Conservation (phyloP, 306 rosid species). For the Gynostemma pentaphyllum region DNA sequence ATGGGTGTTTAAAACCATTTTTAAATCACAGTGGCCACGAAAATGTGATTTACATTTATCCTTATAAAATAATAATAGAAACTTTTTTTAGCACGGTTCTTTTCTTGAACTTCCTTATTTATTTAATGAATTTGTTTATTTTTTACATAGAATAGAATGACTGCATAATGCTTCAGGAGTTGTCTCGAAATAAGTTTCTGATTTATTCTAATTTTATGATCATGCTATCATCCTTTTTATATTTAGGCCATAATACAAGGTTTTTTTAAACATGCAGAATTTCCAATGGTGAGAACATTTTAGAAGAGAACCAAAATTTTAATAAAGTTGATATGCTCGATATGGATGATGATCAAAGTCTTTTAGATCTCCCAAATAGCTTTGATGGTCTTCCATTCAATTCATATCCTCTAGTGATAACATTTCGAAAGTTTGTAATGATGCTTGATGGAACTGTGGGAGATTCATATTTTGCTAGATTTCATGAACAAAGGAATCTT, state of each 20-base stretch:
- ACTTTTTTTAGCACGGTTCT: background rate
- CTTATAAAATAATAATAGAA: too few species aligned
- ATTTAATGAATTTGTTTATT: too few species aligned
- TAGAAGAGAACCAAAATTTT: conserved; percentile 5
- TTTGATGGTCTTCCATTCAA: conserved; percentile 29
- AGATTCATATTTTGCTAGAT: conserved; percentile 44
- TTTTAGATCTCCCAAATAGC: conserved; percentile 33
- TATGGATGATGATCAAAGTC: conserved; percentile 19
- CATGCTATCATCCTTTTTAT: background rate
- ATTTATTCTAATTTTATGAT: background rate
- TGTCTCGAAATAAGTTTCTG: background rate
- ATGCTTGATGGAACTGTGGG: conserved; percentile 70
- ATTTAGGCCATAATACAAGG: background rate
- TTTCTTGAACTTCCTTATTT: background rate
- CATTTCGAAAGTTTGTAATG: conserved; percentile 46
- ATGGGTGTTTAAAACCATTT: too few species aligned
- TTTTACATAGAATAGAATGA: background rate
- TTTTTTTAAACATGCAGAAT: conserved; percentile 22
- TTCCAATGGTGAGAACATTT: conserved; percentile 15
- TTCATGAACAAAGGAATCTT: conserved; percentile 10
- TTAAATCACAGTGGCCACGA: too few species aligned
- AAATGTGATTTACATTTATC: too few species aligned
- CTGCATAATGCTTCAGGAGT: background rate
- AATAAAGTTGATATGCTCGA: conserved; percentile 18
- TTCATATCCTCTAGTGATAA: conserved; percentile 52